phyloP scores from a whole-genome alignment of 352 stramenopile species.

The Globisporangium camurandrum region DNA sequence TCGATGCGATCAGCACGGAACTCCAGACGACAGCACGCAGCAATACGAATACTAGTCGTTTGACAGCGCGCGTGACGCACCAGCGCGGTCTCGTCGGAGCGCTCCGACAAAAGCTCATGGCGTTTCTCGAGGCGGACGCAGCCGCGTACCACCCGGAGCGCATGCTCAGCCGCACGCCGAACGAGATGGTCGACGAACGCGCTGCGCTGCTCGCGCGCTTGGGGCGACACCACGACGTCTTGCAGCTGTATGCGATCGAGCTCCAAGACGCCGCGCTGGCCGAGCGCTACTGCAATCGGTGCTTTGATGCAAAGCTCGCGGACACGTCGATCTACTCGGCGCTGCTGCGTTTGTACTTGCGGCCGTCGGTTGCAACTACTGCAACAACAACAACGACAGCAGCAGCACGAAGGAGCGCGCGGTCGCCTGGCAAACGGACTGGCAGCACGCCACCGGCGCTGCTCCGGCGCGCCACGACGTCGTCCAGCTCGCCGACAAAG shows the following conservation, averaged over 20 bases:
- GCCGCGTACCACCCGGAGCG: constrained; percentile 68
- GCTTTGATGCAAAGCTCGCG: constrained; percentile 61
- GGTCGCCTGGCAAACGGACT: constrained; percentile 5
- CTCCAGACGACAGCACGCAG: no score
- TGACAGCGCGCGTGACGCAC: constrained; percentile 49
- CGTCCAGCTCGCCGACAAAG: constrained; percentile 6
- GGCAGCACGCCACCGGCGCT: constrained; percentile 18
- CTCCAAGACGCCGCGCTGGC: constrained; percentile 64
- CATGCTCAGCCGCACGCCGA: constrained; percentile 65
- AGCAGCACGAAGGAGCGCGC: no score
- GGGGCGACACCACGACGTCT: constrained; percentile 70
- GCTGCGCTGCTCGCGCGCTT: constrained; percentile 67
- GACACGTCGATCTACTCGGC: constrained; percentile 81
- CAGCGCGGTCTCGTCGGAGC: constrained; percentile 49
- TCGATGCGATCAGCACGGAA: constrained; percentile 58
- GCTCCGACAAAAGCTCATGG: constrained; percentile 53
- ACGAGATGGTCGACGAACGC: constrained; percentile 77
- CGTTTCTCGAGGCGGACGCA: constrained; percentile 49
- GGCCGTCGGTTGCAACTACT: constrained; percentile 21
- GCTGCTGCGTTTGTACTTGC: constrained; percentile 65
- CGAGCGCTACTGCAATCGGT: constrained; percentile 76
- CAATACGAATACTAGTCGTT: constrained; percentile 8
- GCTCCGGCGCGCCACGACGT: constrained; percentile 12
- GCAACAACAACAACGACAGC: no score
- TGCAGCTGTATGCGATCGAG: constrained; percentile 73